Evolutionary conservation across 768 basidiomycete genomes (phyloP), one percentile per base, ranked within the genome.

Genomic region (Lanmaoa pseudosensibilis): DNA sequence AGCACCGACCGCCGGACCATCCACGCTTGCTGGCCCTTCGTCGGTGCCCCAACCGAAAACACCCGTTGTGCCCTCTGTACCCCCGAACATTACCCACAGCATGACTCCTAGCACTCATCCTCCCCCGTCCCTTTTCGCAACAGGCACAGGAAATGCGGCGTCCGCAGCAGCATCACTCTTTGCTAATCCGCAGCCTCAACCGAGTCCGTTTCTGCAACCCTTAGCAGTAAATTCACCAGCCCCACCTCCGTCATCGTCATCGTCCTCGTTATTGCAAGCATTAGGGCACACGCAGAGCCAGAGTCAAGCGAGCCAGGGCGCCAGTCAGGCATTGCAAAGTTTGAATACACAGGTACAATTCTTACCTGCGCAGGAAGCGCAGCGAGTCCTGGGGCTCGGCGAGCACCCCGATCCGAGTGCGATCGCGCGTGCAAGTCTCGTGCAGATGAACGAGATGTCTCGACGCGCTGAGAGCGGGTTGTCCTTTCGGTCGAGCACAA

Each of bases 361-460:
- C 69, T 67, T 88, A 30, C 81, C 84, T 27, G 74, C 79, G 12
- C 79, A 80, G 39, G 82, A 83, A 61, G 79, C 82, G 15, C 83
- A 83, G 57, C 77, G 81, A 15, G 74, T 81, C 54, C 71, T 81
- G 55, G 75, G 78, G 39, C 61, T 72, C 2, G 61, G 62, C 19
- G 63, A 54, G 47, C 82, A 82, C 58, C 75, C 77, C 12, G 83
- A 82, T 63, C 72, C 75, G n/a, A 78, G 83, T 36, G 80, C 65
- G 39, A 57, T 89, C 45, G 88, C 86, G 4, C 80, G 84, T 23
- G 86, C 85, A 16, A 82, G 84, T 50, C 80, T 91, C 56, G 77
- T 83, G 62, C 88, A 89, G 69, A 87, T 92, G 84, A 90, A 85
- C 71, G 89, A 90, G 66, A 81, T 88, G 60, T 87, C 87, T 43